These are phyloP conservation scores for Dendrobium nobile DNA, from an alignment of 106 monocot species.

Conservation along the genomic window DNA sequence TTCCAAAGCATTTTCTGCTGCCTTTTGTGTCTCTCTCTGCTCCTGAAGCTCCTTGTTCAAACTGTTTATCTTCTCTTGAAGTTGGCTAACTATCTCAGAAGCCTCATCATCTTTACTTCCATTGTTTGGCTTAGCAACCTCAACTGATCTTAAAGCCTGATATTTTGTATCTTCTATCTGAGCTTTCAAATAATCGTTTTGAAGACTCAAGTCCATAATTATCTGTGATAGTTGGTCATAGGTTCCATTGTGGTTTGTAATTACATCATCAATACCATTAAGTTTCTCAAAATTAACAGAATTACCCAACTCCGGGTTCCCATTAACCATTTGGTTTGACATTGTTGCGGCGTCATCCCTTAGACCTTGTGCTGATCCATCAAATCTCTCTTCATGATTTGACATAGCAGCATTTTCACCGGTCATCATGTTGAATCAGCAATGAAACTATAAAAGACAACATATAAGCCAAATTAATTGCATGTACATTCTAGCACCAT, in stretches of 20 bases:
- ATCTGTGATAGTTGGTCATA: slow-evolving; percentile 28
- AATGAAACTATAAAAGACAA: not conserved
- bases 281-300: slow-evolving; percentile 11
- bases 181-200: slow-evolving; percentile 64
- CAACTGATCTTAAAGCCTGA: slow-evolving; percentile 10
- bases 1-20: slow-evolving; percentile 77
- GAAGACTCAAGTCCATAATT: slow-evolving; percentile 47
- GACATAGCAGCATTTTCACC: slow-evolving; percentile 1
- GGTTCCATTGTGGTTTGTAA: slow-evolving; percentile 7
- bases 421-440: not conserved
- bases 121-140: slow-evolving; percentile 12
- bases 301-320: slow-evolving; percentile 11
- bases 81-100: slow-evolving; percentile 28
- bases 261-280: slow-evolving; percentile 15
- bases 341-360: slow-evolving; percentile 3
- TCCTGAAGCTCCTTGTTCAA: slow-evolving; percentile 55
- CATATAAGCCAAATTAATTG: not conserved
- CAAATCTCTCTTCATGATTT: slow-evolving; percentile 17
- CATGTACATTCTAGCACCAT: not conserved
- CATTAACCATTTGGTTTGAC: slow-evolving; percentile 11
- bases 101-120: slow-evolving; percentile 3
- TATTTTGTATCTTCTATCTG: slow-evolving; percentile 29
- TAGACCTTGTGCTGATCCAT: slow-evolving; percentile 7
- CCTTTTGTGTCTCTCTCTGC: slow-evolving; percentile 79
- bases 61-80: slow-evolving; percentile 47